Conservation (phyloP, 2,329 filamentous ascomycete species). For the Truncatella angustata region DNA sequence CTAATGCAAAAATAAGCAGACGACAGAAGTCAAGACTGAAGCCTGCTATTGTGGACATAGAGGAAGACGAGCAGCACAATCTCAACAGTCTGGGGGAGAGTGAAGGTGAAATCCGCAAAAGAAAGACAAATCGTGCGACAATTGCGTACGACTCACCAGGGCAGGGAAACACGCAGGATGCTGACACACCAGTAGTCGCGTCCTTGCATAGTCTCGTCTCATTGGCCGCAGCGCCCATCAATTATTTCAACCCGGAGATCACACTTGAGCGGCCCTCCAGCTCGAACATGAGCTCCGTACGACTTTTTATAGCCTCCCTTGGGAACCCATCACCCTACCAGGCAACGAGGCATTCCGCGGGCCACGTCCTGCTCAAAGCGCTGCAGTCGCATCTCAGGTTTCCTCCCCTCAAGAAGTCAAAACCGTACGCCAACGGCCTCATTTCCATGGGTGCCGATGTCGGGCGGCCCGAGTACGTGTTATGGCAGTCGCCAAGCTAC, state of each 20-base stretch:
- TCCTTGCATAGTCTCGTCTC: too few species aligned
- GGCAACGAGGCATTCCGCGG: conserved; percentile 9
- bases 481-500: conserved; percentile 9
- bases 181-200: not conserved
- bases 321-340: conserved; percentile 10
- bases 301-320: conserved; percentile 11
- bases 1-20: conserved; percentile 4
- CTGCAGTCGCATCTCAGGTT: conserved; percentile 10
- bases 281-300: not conserved
- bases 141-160: too few species aligned
- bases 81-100: not conserved
- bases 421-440: conserved; percentile 1
- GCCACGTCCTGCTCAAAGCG: conserved; percentile 10
- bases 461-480: not conserved
- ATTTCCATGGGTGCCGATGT: conserved; percentile 5
- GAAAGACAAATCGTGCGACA: not conserved
- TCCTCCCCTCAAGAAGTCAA: conserved; percentile 3
- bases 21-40: not conserved
- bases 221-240: not conserved
- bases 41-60: not conserved
- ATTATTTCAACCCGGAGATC: not conserved
- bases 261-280: not conserved
- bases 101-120: not conserved
- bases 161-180: too few species aligned
- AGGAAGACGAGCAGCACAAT: not conserved